Base-by-base conservation (phyloP, 1,284 basidiomycete genomes). In the Ceratobasidium sp. region DNA sequence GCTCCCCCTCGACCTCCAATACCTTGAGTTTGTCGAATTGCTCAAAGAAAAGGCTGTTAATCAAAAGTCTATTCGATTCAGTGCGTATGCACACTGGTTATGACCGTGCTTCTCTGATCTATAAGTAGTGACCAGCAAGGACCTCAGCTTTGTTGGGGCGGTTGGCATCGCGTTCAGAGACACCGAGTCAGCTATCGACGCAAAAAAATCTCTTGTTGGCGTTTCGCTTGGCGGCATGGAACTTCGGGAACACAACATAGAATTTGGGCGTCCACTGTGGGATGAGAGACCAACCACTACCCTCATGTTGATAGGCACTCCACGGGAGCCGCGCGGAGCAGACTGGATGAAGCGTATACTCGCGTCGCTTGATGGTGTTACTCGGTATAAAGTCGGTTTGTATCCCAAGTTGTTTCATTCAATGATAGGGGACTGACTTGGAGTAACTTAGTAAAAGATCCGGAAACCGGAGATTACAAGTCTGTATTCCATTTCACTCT, bases 1-100 rank as follows among this genome's bases (percentile, higher is more conserved):
- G 3, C 13, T 74, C 10, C 59, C 70, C 9, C 48, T 74, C 57
- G 70, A 74, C 23, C 42, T 74, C 10, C 70, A 74, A 38, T 74
- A 74, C 46, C 70, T 74, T 23, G 59, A 74, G 26, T 44, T 74
- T 5, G 20, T 50, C 20, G 57, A 46, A 6, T 9, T 64, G 20
- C 23, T 74, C 57, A 74, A 40, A 23, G 46, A 52, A n/a, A 74
- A 64, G 40, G 28, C 42, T 52, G 23, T 33, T 13, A 20, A 40
- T 12, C 42, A 33, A 17, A 74, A 74, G 42, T 62, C 70, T 15
- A 46, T 74, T 12, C 57, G 70, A 40, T 52, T 74, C 44, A 74
- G 70, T 74, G 40, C 4, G 70, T 64, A 15, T 15, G 20, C 2
- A 13, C 15, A 9, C 33, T 33, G 33, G 33, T 33, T 33, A 57